Conservation (phyloP, 257 asterid species). For the Przewalskia tangutica region DNA sequence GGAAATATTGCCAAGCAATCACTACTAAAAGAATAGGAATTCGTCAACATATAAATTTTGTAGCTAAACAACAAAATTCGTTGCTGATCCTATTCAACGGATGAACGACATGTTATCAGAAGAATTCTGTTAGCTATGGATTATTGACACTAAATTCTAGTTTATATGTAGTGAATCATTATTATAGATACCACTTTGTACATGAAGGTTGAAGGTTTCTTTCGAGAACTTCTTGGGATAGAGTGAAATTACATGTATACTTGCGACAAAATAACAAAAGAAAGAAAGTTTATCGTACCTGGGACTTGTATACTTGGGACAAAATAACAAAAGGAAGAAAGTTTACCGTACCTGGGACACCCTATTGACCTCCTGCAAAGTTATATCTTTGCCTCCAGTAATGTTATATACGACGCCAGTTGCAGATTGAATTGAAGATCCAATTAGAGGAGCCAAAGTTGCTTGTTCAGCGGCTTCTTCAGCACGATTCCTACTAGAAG, state of each 20-base stretch:
- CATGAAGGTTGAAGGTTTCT: neutral
- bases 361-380: conserved; percentile 86
- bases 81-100: no score
- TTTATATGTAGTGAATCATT: neutral
- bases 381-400: conserved; percentile 94
- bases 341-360: conserved; percentile 81
- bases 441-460: conserved; percentile 85
- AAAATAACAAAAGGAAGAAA: neutral
- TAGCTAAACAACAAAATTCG: no score
- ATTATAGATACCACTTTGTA: neutral
- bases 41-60: no score
- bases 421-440: conserved; percentile 93
- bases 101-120: no score
- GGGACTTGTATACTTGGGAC: conserved; percentile 22
- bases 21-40: neutral
- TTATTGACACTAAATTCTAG: no score
- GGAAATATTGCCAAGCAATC: neutral
- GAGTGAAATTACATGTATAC: neutral
- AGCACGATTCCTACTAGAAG: conserved; percentile 95
- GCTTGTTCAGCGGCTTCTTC: conserved; percentile 99
- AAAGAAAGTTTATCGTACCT: conserved; percentile 39
- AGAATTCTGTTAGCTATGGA: no score
- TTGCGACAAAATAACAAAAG: neutral
- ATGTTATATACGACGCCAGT: conserved; percentile 92
- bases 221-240: neutral